Base-by-base conservation (phyloP, 2,329 filamentous ascomycete genomes). In the Zalaria obscura region DNA sequence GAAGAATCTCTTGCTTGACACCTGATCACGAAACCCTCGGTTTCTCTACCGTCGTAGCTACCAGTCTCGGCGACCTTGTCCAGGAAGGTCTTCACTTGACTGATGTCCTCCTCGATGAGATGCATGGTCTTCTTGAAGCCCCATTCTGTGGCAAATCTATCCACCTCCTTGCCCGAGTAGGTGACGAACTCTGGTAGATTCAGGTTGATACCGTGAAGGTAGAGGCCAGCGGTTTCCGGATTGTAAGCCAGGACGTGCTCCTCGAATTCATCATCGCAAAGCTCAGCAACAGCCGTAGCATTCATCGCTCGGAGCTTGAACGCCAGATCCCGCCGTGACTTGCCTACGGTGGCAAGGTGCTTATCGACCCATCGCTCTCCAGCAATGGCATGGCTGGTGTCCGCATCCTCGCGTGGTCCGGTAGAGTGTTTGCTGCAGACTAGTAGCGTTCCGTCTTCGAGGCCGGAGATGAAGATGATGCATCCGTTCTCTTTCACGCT, bases 391-490 rank as follows among this genome's bases (percentile, higher is more conserved):
- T 98, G 91, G 62, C 85, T 95, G 43, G 83, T 50, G 27, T 78
- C 72, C 4, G 69, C 64, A 55, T 93, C 85, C 25, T 62, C 63
- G n/a, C 89, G 75, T 25, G 76, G 68, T 5, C 91, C 91, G 0
- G 88, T 96, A 0, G 91, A 96, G 60, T 98, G 91, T 58, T 98
- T 98, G 70, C 89, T 96, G 73, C 89, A 96, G n/a, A 98, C 88
- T 5, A 98, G 69, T 6, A 98, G 68, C 1, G 84, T 86, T 31
- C 77, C 88, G 53, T 95, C 88, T 54, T 93, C 84, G 25, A 98
- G 69, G 9, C 88, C 91, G 10, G 87, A 81, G 36, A 98, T 78
- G 66, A 98, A 98, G 51, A 98, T 95, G 61, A 98, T 98, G 62
- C 91, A 98, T n/a, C 91, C 91, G 55, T 98, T 98, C 63, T 98